A percentile compares a stretch with the other conserved stretches of the same genome.
Conservation (phyloP, 345 rosid species). For the Hirschfeldia incana region DNA sequence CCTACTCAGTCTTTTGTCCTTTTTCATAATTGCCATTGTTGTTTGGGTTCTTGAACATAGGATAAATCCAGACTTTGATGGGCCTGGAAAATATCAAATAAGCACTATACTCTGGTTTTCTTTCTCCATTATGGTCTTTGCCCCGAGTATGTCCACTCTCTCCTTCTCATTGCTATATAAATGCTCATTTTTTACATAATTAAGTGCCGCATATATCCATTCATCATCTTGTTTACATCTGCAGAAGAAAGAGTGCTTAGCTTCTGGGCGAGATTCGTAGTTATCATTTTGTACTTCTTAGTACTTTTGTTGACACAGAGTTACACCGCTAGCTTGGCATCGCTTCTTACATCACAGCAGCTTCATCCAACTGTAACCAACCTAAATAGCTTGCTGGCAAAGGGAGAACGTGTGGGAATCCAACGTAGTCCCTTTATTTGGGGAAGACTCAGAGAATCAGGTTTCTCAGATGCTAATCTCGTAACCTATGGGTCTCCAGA, state of each 20-base stretch:
- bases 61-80: constrained; percentile 32
- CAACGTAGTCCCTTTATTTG: constrained; percentile 35
- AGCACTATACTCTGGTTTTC: constrained; percentile 43
- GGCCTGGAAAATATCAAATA: constrained; percentile 18
- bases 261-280: constrained; percentile 54
- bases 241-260: constrained; percentile 62
- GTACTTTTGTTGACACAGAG: constrained; percentile 66
- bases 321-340: constrained; percentile 68
- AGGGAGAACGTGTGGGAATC: constrained; percentile 47
- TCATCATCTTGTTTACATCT: neutral
- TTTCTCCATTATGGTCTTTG: constrained; percentile 41
- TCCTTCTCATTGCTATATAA: neutral
- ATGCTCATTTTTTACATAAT: neutral
- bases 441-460: constrained; percentile 34
- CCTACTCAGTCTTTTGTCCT: constrained; percentile 17
- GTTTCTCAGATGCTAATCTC: constrained; percentile 30
- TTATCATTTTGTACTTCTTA: constrained; percentile 33
- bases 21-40: constrained; percentile 29
- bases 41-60: constrained; percentile 44
- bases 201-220: no score
- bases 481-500: constrained; percentile 18
- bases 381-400: constrained; percentile 38
- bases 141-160: constrained; percentile 31
- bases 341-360: constrained; percentile 58
- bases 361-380: constrained; percentile 33